phyloP scores from a whole-genome alignment of 345 rosid genomes.

The Ceriops tagal region DNA sequence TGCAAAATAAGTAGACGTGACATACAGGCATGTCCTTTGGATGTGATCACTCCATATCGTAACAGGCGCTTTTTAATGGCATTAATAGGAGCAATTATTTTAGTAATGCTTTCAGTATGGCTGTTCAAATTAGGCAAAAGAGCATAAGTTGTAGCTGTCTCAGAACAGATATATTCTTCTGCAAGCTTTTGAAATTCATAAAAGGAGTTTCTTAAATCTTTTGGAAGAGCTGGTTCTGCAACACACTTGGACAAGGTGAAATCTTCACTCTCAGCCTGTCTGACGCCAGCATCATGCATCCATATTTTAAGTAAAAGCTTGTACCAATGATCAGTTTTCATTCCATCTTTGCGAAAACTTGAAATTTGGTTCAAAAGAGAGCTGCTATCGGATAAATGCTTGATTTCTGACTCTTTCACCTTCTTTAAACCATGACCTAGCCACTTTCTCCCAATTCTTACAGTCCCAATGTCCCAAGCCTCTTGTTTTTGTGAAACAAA shows the following conservation, averaged over 20 bases:
- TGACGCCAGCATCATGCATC: slow-evolving; percentile 62
- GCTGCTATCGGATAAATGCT: slow-evolving; percentile 57
- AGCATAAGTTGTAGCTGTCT: slow-evolving; percentile 55
- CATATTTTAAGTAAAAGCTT: slow-evolving; percentile 63
- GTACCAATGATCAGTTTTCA: slow-evolving; percentile 94
- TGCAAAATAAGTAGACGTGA: slow-evolving; percentile 54
- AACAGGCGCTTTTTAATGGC: slow-evolving; percentile 65
- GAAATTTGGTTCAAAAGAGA: slow-evolving; percentile 71
- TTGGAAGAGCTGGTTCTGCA: slow-evolving; percentile 73
- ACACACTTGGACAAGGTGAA: slow-evolving; percentile 59
- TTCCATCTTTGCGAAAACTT: slow-evolving; percentile 68
- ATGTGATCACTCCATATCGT: slow-evolving; percentile 65
- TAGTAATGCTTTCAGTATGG: slow-evolving; percentile 35
- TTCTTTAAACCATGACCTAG: slow-evolving; percentile 80
- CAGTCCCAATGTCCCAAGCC: slow-evolving; percentile 73
- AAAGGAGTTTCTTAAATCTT: slow-evolving; percentile 68
- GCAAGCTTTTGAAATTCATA: slow-evolving; percentile 60
- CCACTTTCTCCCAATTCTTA: slow-evolving; percentile 86
- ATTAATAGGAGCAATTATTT: slow-evolving; percentile 60
- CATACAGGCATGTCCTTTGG: slow-evolving; percentile 54
- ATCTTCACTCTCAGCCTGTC: slow-evolving; percentile 52
- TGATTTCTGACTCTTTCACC: slow-evolving; percentile 93
- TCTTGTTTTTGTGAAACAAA: slow-evolving; percentile 70
- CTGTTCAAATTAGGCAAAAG: slow-evolving; percentile 51
- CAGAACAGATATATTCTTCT: slow-evolving; percentile 67